Evolutionary conservation across 371 early-diverging fungal genomes (phyloP).

Genomic region (Choanephora cucurbitarum): DNA sequence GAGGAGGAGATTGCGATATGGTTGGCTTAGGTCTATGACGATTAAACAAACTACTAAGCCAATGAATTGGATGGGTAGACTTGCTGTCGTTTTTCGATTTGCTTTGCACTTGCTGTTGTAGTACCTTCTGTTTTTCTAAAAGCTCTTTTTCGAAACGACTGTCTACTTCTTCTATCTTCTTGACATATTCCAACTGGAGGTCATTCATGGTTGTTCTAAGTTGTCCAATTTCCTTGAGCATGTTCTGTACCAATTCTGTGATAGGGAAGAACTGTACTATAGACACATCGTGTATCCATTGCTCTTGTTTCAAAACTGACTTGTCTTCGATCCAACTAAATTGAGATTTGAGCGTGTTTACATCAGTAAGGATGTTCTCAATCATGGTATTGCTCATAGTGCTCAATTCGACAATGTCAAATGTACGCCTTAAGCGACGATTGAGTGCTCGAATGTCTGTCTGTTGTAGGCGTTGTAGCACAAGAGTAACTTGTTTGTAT

Average conservation of each 20-base stretch:
- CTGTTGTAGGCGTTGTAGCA: slow-evolving; percentile 49
- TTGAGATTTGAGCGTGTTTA: slow-evolving; percentile 50
- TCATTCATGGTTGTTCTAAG: slow-evolving; percentile 71
- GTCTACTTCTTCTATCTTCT: slow-evolving; percentile 61
- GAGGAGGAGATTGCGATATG: neutral
- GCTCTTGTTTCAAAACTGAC: slow-evolving; percentile 11
- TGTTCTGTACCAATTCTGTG: slow-evolving; percentile 57
- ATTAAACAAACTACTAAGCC: slow-evolving; percentile 38
- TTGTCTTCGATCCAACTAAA: slow-evolving; percentile 56
- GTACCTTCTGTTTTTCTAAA: slow-evolving; percentile 30
- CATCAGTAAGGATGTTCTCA: slow-evolving; percentile 65
- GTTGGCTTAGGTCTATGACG: slow-evolving; percentile 7
- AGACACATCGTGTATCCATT: slow-evolving; percentile 27
- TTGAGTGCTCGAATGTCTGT: slow-evolving; percentile 65
- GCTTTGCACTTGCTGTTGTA: slow-evolving; percentile 13
- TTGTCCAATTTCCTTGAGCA: slow-evolving; percentile 65
- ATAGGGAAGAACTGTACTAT: slow-evolving; percentile 59
- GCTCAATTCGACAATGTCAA: slow-evolving; percentile 74
- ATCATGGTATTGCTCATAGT: slow-evolving; percentile 75
- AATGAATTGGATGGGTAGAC: slow-evolving; percentile 19
- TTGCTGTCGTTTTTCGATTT: neutral
- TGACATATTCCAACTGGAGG: slow-evolving; percentile 68
- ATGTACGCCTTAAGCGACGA: slow-evolving; percentile 58
- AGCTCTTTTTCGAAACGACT: slow-evolving; percentile 55
- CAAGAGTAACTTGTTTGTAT: slow-evolving; percentile 24